Evolutionary conservation across 2,329 filamentous ascomycete species (phyloP).

Genomic region (Paecilomyces niveus): DNA sequence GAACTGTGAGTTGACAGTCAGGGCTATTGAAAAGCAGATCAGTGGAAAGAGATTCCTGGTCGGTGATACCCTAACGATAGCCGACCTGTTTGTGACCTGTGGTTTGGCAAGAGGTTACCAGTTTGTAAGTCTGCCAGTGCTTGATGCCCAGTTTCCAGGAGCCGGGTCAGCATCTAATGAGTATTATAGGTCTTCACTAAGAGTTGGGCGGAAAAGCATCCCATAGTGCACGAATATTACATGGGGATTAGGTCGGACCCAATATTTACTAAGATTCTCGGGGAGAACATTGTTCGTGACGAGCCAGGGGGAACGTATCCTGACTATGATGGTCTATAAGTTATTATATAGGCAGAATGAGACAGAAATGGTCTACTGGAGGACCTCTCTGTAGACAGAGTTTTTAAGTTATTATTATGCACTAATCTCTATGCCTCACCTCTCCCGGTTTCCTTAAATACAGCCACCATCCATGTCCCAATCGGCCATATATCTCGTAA

Average conservation of each 20-base stretch:
- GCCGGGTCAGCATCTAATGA: too few species aligned
- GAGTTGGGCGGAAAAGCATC: conserved; percentile 1
- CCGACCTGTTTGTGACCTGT: conserved; percentile 1
- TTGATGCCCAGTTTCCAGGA: too few species aligned
- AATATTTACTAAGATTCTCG: not conserved
- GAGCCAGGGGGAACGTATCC: conserved; percentile 2
- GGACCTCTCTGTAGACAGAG: too few species aligned
- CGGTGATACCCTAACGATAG: not conserved
- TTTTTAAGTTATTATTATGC: too few species aligned
- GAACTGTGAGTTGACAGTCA: conserved; percentile 1
- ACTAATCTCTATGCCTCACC: too few species aligned
- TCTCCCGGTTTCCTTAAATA: not conserved
- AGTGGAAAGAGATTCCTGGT: not conserved
- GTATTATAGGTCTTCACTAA: not conserved
- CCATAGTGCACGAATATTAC: not conserved
- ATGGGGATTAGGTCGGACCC: conserved; percentile 1
- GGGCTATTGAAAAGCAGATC: conserved; percentile 1
- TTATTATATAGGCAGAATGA: not conserved
- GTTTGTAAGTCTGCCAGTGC: not conserved
- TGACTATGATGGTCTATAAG: conserved; percentile 1
- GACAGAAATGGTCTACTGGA: too few species aligned
- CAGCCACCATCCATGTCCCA: not conserved
- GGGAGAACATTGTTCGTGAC: not conserved
- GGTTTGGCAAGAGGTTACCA: conserved; percentile 1
- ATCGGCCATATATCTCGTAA: not conserved